Evolutionary conservation across 331 rosid genomes (phyloP).

Genomic region (Pyrus hybrid): DNA sequence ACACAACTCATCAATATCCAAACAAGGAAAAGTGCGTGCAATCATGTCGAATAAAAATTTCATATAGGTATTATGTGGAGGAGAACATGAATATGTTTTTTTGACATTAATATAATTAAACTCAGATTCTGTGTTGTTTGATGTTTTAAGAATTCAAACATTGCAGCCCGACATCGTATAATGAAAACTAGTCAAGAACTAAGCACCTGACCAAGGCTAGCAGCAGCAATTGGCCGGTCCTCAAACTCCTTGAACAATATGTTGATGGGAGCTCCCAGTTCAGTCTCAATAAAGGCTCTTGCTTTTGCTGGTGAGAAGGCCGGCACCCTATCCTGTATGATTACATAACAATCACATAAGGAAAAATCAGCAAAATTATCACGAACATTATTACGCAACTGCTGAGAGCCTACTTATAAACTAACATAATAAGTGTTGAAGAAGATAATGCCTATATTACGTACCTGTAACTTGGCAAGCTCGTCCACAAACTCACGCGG

Average conservation of each 20-base stretch:
- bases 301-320: conserved; percentile 84
- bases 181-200: not conserved
- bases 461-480: conserved; percentile 91
- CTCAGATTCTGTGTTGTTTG: not conserved
- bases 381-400: not conserved
- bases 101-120: not conserved
- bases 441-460: not conserved
- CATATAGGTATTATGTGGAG: not conserved
- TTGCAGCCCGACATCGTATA: not conserved
- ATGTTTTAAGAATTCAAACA: not conserved
- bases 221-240: conserved; percentile 88
- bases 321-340: conserved; percentile 77
- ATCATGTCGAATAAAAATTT: not conserved
- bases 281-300: conserved; percentile 64
- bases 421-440: not conserved
- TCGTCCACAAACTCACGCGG: conserved; percentile 85
- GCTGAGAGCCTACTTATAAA: not conserved
- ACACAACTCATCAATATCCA: conserved; percentile 15
- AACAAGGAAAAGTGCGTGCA: not conserved
- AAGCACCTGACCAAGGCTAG: conserved; percentile 94
- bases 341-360: conserved; percentile 10
- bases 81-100: not conserved
- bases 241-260: conserved; percentile 70
- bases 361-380: conserved; percentile 1
- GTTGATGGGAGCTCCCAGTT: conserved; percentile 64